Evolutionary conservation across 2,329 filamentous ascomycete species (phyloP).

Genomic region (Xylaria sp.): DNA sequence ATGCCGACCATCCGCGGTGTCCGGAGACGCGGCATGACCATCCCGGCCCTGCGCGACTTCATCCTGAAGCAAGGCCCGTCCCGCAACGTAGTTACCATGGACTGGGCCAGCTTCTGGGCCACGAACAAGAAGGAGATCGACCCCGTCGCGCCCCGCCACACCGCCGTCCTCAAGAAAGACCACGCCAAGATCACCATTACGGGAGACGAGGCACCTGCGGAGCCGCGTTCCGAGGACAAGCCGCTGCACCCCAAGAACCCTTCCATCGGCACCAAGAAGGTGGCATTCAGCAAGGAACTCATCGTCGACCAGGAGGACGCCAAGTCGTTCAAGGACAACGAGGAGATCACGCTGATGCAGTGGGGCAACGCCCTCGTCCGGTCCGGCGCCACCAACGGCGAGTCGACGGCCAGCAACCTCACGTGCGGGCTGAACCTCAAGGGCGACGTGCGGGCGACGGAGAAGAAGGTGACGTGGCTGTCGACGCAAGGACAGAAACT

Average conservation of each 20-base stretch:
- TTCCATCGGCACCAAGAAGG: slow-evolving; percentile 81
- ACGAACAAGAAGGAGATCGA: slow-evolving; percentile 84
- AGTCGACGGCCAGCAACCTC: slow-evolving; percentile 68
- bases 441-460: slow-evolving; percentile 91
- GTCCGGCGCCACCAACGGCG: slow-evolving; percentile 60
- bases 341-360: slow-evolving; percentile 95
- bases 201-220: slow-evolving; percentile 67
- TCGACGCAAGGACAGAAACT: slow-evolving; percentile 75
- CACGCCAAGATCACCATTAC: slow-evolving; percentile 71
- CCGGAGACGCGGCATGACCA: slow-evolving; percentile 75
- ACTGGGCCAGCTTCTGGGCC: slow-evolving; percentile 76
- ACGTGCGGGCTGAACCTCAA: slow-evolving; percentile 87
- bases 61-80: slow-evolving; percentile 83
- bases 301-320: slow-evolving; percentile 87
- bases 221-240: slow-evolving; percentile 70
- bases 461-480: slow-evolving; percentile 97
- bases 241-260: slow-evolving; percentile 90
- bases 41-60: slow-evolving; percentile 78
- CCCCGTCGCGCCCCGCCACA: slow-evolving; percentile 73
- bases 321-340: slow-evolving; percentile 76
- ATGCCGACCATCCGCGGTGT: slow-evolving; percentile 86
- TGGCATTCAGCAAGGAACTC: slow-evolving; percentile 74
- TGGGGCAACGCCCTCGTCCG: slow-evolving; percentile 90
- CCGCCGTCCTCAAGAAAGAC: slow-evolving; percentile 70
- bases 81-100: slow-evolving; percentile 81